phyloP scores from a whole-genome alignment of 345 rosid species.

The Nasturtium officinale region DNA sequence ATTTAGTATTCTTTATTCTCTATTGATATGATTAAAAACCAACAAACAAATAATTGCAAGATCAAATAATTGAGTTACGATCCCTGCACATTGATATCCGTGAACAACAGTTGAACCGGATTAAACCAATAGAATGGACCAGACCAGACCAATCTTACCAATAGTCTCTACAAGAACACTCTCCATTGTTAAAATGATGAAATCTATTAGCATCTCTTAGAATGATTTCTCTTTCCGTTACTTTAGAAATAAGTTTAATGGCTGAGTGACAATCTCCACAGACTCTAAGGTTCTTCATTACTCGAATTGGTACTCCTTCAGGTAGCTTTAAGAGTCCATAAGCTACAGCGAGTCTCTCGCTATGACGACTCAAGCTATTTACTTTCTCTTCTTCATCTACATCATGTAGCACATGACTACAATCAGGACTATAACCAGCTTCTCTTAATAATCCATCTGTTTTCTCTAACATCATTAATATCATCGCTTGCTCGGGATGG shows the following conservation, averaged over 20 bases:
- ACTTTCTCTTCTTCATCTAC: conserved; percentile 84
- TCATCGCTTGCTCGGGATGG: conserved; percentile 64
- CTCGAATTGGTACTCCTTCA: conserved; percentile 66
- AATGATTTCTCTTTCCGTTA: conserved; percentile 67
- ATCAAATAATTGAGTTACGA: conserved; percentile 19
- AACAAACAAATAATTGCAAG: conserved; percentile 3
- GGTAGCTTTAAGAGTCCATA: conserved; percentile 79
- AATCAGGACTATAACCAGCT: conserved; percentile 75
- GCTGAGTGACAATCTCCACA: conserved; percentile 84
- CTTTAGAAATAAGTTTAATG: conserved; percentile 70
- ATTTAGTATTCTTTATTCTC: background rate
- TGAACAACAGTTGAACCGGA: conserved; percentile 8
- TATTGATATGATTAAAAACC: background rate
- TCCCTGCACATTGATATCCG: conserved; percentile 28
- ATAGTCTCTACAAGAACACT: conserved; percentile 76
- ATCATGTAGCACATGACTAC: conserved; percentile 76
- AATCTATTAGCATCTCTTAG: conserved; percentile 84
- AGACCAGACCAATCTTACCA: conserved; percentile 50
- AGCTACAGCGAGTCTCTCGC: conserved; percentile 79
- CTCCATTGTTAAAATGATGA: conserved; percentile 74
- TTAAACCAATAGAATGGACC: background rate
- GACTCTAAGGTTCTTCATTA: conserved; percentile 81
- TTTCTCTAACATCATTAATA: conserved; percentile 56
- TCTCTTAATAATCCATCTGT: conserved; percentile 62
- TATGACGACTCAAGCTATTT: conserved; percentile 62